Evolutionary conservation across 805 yeast genomes (phyloP).

Genomic region (Torulaspora quercuum): DNA sequence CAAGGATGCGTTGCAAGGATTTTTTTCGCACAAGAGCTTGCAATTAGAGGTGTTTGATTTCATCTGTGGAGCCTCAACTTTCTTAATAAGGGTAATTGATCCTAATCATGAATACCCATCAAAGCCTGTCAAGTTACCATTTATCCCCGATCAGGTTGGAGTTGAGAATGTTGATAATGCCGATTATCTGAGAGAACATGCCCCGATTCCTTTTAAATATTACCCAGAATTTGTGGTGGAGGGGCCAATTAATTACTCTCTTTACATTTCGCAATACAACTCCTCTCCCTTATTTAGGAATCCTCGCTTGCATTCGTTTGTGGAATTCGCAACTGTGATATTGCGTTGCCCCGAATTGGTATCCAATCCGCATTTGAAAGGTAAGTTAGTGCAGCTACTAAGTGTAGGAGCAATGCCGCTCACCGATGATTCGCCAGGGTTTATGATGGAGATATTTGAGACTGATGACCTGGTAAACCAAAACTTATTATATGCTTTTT

Average conservation of each 20-base stretch:
- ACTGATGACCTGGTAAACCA: constrained; percentile 58
- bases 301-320: constrained; percentile 52
- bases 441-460: constrained; percentile 62
- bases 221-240: constrained; percentile 85
- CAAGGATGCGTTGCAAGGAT: constrained; percentile 58
- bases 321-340: constrained; percentile 69
- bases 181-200: constrained; percentile 59
- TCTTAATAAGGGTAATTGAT: constrained; percentile 67
- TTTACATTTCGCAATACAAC: constrained; percentile 54
- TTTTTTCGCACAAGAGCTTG: constrained; percentile 53
- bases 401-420: constrained; percentile 67
- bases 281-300: constrained; percentile 55
- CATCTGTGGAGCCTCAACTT: constrained; percentile 69
- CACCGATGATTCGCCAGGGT: constrained; percentile 62
- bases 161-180: constrained; percentile 71
- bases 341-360: constrained; percentile 81
- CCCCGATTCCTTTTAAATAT: constrained; percentile 75
- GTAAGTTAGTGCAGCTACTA: constrained; percentile 74
- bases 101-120: constrained; percentile 64
- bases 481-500: constrained; percentile 72
- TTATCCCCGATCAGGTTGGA: constrained; percentile 56
- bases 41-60: constrained; percentile 73
- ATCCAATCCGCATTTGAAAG: constrained; percentile 91
- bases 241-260: constrained; percentile 70
- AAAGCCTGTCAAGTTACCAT: constrained; percentile 49